These are phyloP conservation scores for Paulownia fortunei DNA, from an alignment of 257 asterid genomes.

Conservation along the genomic window DNA sequence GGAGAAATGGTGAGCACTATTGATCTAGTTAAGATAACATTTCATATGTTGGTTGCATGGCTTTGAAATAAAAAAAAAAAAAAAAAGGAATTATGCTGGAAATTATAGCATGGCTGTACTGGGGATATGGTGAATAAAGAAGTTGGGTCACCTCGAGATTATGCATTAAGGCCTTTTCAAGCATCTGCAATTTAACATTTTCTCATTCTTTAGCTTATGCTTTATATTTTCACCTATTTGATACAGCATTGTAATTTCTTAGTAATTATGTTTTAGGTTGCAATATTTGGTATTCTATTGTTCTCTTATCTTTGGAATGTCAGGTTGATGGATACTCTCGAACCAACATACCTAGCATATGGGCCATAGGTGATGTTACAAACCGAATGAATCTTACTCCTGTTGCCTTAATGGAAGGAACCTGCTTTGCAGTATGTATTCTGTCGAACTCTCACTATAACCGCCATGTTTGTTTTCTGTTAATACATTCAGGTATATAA, in stretches of 20 bases:
- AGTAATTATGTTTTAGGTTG: background rate
- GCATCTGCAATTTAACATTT: background rate
- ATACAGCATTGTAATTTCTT: constrained; percentile 5
- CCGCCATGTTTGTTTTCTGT: constrained; percentile 1
- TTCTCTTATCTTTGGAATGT: constrained; percentile 19
- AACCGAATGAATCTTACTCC: constrained; percentile 97
- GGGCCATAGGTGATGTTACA: constrained; percentile 98
- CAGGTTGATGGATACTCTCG: constrained; percentile 85
- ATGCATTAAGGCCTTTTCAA: constrained; percentile 11
- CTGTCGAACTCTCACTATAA: constrained; percentile 8
- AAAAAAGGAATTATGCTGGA: background rate
- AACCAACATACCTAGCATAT: constrained; percentile 94
- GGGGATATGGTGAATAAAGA: background rate
- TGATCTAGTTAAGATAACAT: too few relatives aligned
- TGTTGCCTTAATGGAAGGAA: constrained; percentile 98
- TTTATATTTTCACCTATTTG: background rate
- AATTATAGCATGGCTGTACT: background rate
- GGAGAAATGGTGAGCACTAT: background rate
- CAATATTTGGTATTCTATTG: constrained; percentile 3
- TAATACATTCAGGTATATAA: background rate
- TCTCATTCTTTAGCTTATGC: constrained; percentile 12
- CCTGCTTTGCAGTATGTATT: constrained; percentile 78
- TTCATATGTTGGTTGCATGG: too few relatives aligned
- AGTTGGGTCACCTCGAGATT: background rate
- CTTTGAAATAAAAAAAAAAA: too few relatives aligned